Base-by-base conservation (phyloP, 2,329 filamentous ascomycete species). In the Beauveria medogensis region DNA sequence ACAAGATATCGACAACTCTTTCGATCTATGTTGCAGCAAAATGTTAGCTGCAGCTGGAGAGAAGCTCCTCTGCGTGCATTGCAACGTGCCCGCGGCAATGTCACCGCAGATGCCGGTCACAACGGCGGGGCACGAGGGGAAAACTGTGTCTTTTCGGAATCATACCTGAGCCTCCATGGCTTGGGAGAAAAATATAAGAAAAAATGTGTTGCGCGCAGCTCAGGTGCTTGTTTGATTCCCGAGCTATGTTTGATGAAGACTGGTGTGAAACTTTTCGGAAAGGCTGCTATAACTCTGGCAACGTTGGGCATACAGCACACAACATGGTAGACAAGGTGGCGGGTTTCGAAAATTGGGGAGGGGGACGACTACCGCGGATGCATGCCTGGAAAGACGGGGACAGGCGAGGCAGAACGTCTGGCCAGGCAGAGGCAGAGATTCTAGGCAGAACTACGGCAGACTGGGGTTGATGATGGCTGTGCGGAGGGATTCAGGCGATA, bases 1-100 rank as follows among this genome's bases (percentile, higher is more conserved):
- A 94, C 75, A 91, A 91, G 78, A 97, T 95, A 75, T 94, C 86
- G 78, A 97, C 94, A 75, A 94, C 94, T 78, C 91, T 93, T 78
- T 94, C 90, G 75, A 97, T 87, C 91, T 97, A 70, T 18, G n/a
- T 46, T 53, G 47, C 26, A 55, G 60, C 55, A 54, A 47, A 54
- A 63, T 37, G 64, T 67, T 26, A 68, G 64, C 53, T 63, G 48
- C 48, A 52, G 56, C 48, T 53, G n/a, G 12, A 4, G 37, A 6
- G 47, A 59, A 59, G 48, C 48, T 52, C 24, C 34, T 41, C 24
- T 24, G 26, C 28, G 37, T 52, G 47, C 56, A 52, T 59, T 53
- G 67, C 58, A 63, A 63, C 59, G 62, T 62, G 63, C 51, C 62
- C 63, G 63, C 64, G 58, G 63, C 48, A 62, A 60, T 60, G 64